phyloP scores from a whole-genome alignment of 2,329 filamentous ascomycete genomes.

The Pyrenochaeta sp. region DNA sequence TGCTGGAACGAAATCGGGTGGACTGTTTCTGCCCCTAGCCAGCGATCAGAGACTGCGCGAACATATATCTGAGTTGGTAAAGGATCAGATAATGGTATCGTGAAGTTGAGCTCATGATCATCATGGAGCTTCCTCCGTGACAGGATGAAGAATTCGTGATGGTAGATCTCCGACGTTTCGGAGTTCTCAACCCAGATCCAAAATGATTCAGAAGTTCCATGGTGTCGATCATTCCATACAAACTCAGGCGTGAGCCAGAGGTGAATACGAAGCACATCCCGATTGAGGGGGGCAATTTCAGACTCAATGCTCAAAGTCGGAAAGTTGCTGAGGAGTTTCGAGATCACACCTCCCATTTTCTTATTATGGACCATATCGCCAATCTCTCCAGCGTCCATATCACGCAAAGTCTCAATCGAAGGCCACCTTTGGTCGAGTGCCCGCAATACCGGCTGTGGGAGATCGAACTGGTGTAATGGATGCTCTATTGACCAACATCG shows the following conservation, averaged over 20 bases:
- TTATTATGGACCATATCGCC: constrained; percentile 91
- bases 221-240: constrained; percentile 89
- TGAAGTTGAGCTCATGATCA: constrained; percentile 97
- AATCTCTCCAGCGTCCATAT: constrained; percentile 93
- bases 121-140: constrained; percentile 89
- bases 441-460: constrained; percentile 81
- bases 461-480: constrained; percentile 92
- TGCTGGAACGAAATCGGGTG: constrained; percentile 97
- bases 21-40: constrained; percentile 96
- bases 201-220: constrained; percentile 94
- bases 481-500: constrained; percentile 95
- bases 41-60: constrained; percentile 90
- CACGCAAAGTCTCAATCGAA: constrained; percentile 82
- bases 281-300: constrained; percentile 93
- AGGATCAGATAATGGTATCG: constrained; percentile 92
- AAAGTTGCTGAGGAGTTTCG: constrained; percentile 85
- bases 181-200: constrained; percentile 99
- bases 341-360: constrained; percentile 81
- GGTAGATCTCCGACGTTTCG: constrained; percentile 95
- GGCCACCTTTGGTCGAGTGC: constrained; percentile 84
- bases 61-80: constrained; percentile 96
- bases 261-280: constrained; percentile 91
- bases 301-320: constrained; percentile 90
- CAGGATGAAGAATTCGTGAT: constrained; percentile 96
- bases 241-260: constrained; percentile 90